Evolutionary conservation across 2,329 filamentous ascomycete genomes (phyloP).

Genomic region (Talaromyces sp.): DNA sequence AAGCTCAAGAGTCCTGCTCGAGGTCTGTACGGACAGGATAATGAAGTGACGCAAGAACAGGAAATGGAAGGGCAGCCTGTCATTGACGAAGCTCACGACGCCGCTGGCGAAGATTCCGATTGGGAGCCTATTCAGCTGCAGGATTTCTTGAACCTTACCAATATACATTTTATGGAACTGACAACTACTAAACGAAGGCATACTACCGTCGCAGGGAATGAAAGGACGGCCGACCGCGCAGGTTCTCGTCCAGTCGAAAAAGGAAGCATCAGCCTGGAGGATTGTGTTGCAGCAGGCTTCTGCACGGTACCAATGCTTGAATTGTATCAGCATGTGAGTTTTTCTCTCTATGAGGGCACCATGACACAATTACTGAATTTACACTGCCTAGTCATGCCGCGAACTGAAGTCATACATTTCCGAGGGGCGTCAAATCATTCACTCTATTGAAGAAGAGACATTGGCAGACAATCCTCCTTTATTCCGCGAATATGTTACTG

Average conservation of each 20-base stretch:
- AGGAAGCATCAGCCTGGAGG: conserved; percentile 54
- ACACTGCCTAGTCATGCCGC: conserved; percentile 63
- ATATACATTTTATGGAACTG: conserved; percentile 96
- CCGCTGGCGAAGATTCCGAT: conserved; percentile 45
- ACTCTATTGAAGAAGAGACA: conserved; percentile 84
- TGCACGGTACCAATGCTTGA: conserved; percentile 92
- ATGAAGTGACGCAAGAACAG: conserved; percentile 20
- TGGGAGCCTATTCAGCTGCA: conserved; percentile 73
- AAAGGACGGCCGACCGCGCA: conserved; percentile 24
- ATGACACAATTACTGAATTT: conserved; percentile 4
- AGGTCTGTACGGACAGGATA: conserved; percentile 6
- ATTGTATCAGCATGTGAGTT: conserved; percentile 78
- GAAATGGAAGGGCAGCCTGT: conserved; percentile 44
- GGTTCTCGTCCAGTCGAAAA: conserved; percentile 25
- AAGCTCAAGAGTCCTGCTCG: conserved; percentile 35
- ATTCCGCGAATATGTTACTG: conserved; percentile 86
- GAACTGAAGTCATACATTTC: conserved; percentile 97
- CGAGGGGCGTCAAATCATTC: conserved; percentile 83
- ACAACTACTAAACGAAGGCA: conserved; percentile 92
- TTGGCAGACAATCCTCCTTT: conserved; percentile 85
- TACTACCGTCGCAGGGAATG: conserved; percentile 63
- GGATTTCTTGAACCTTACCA: conserved; percentile 91
- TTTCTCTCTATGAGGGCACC: background rate
- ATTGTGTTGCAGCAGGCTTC: conserved; percentile 80
- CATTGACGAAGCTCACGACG: conserved; percentile 42